phyloP scores from a whole-genome alignment of 164 flowering plant genomes.

The Piper betle region DNA sequence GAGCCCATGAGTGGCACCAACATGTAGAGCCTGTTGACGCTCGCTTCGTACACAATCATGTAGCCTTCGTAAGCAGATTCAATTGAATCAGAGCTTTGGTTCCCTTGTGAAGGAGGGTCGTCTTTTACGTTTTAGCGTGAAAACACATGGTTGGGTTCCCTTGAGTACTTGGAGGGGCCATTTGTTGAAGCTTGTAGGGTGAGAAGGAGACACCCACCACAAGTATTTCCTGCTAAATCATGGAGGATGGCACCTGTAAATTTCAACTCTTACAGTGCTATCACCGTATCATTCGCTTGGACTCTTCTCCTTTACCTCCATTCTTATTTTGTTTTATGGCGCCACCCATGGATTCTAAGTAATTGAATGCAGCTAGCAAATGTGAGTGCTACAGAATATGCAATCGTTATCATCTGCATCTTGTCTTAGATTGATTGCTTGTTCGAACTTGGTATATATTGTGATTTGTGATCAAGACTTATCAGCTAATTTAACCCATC shows the following conservation, averaged over 20 bases:
- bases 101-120: background rate
- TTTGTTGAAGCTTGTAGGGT: conserved; percentile 13
- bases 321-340: background rate
- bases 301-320: background rate
- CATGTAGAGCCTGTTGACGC: conserved; percentile 19
- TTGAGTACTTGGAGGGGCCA: background rate
- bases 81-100: background rate
- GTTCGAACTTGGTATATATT: too few species aligned
- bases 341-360: too few species aligned
- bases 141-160: background rate
- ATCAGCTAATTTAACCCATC: too few species aligned
- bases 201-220: conserved; percentile 21
- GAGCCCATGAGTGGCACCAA: conserved; percentile 37
- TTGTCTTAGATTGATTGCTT: too few species aligned
- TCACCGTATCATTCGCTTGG: too few species aligned
- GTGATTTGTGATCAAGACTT: too few species aligned
- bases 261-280: background rate
- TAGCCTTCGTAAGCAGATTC: background rate
- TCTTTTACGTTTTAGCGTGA: background rate
- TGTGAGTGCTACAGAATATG: too few species aligned
- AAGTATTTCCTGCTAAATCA: conserved; percentile 10
- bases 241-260: conserved; percentile 7
- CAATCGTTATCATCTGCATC: too few species aligned
- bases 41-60: too few species aligned
- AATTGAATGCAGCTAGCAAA: too few species aligned